Evolutionary conservation across 1,139 yeast genomes (phyloP).

Genomic region (Tardiomyces digboiensis): DNA sequence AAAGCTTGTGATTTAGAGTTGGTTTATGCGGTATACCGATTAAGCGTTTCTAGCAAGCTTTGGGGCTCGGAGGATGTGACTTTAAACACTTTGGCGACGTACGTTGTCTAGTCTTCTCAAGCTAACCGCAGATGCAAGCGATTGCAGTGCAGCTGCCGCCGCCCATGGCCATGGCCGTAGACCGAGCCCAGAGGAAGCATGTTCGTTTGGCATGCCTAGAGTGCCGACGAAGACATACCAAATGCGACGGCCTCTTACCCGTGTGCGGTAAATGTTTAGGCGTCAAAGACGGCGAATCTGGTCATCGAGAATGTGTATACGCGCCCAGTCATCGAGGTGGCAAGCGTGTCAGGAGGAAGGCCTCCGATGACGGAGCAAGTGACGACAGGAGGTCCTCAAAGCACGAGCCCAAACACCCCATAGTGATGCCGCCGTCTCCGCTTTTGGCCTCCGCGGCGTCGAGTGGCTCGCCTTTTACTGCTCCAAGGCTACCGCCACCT

Average conservation of each 20-base stretch:
- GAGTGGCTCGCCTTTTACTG: neutral
- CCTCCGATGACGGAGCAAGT: neutral
- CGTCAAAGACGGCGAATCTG: neutral
- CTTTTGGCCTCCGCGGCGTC: neutral
- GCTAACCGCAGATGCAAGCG: neutral
- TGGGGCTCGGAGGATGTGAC: too few relatives aligned
- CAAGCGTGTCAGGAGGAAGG: neutral
- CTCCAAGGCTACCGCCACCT: neutral
- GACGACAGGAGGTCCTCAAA: too few relatives aligned
- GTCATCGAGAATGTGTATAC: neutral
- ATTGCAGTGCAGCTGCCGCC: neutral
- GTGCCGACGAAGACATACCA: constrained; percentile 1
- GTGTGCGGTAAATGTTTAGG: neutral
- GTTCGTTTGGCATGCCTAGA: neutral
- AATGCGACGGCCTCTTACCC: neutral
- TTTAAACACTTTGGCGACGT: too few relatives aligned
- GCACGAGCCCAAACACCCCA: too few relatives aligned
- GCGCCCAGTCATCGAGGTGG: neutral
- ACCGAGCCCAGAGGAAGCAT: neutral
- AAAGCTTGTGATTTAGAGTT: too few relatives aligned
- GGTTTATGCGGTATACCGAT: too few relatives aligned
- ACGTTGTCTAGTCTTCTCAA: too few relatives aligned
- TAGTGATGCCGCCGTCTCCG: neutral
- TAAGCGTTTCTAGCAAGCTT: too few relatives aligned
- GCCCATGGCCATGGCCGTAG: neutral